Evolutionary conservation across 768 basidiomycete species (phyloP).

Genomic region (Russula emetica): DNA sequence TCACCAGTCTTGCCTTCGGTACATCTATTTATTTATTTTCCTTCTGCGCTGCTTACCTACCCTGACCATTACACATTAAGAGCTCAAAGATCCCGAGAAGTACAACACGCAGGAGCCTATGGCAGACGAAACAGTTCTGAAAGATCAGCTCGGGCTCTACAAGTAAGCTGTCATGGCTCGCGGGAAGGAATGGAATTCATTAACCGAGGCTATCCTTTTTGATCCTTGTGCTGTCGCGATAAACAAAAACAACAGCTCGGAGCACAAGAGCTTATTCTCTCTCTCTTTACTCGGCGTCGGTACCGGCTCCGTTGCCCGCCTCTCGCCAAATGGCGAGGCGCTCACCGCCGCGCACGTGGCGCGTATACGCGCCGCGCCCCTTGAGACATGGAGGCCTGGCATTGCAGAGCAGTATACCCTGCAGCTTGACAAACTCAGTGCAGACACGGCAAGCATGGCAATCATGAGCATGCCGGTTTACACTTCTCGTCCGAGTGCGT

Average conservation of each 20-base stretch:
- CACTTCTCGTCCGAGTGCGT: slow-evolving; percentile 31
- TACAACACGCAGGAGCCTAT: slow-evolving; percentile 34
- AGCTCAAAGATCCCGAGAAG: slow-evolving; percentile 33
- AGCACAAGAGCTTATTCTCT: slow-evolving; percentile 32
- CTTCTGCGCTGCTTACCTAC: background rate
- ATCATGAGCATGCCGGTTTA: slow-evolving; percentile 34
- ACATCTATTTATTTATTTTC: background rate
- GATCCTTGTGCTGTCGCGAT: background rate
- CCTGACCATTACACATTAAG: slow-evolving; percentile 25
- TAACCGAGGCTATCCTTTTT: background rate
- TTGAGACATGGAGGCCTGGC: slow-evolving; percentile 33
- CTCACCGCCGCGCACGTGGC: slow-evolving; percentile 31
- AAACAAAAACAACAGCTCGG: slow-evolving; percentile 22
- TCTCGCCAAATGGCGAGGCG: slow-evolving; percentile 29
- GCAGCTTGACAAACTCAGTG: slow-evolving; percentile 36
- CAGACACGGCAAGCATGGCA: slow-evolving; percentile 34
- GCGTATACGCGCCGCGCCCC: slow-evolving; percentile 28
- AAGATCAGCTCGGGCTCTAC: slow-evolving; percentile 35
- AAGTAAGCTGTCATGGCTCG: slow-evolving; percentile 29
- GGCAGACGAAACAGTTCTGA: slow-evolving; percentile 30
- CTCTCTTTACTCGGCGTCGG: slow-evolving; percentile 32
- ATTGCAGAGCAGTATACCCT: slow-evolving; percentile 41
- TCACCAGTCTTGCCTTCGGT: slow-evolving; percentile 33
- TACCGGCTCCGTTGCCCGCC: slow-evolving; percentile 28
- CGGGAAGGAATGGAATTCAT: background rate